Evolutionary conservation across 495 filamentous ascomycete genomes (phyloP), one percentile per base, ranked within the genome.

Genomic region (Elasticomyces elasticus): DNA sequence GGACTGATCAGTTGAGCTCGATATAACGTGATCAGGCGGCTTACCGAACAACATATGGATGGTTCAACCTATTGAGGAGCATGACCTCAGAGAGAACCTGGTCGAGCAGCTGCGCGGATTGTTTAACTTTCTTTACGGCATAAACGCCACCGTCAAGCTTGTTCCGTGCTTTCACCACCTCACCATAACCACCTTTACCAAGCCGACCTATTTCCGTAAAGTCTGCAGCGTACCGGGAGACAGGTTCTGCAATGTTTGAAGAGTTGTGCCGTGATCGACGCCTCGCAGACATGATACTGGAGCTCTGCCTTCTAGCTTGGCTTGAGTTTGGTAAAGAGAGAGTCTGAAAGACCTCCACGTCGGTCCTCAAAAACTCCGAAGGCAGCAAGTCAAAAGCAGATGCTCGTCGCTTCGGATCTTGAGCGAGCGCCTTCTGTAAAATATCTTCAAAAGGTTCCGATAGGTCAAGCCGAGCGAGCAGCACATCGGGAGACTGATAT

Each of bases 111-210:
- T 86, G 86, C 33, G 83, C 74, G 33, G 85, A 77, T 57, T 90
- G 84, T 22, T 82, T 87, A 50, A 98, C 94, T 64, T 96, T 96
- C 67, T 98, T 98, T 57, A 98, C 82, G 3, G 92, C 92, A 74
- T 98, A 98, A 11, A 94, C 80, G 49, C 86, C 84, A 9, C 87
- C 87, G 68, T 97, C 91, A 6, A 95, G 78, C 67, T 89, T 94
- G 62, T 95, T 94, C 52, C 94, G 79, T 6, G 92, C 91, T 66
- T 91, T 89, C 40, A 98, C 89, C n/a, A 98, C 92, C 70, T 96
- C 86, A 26, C 94, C 92, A 68, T 94, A 98, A 1, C 91, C 94
- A 15, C 92, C 92, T 68, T 87, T 92, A 24, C 94, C 92, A 19
- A 98, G 73, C 1, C 84, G 80, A 17, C 87, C 89, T 54, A 87